phyloP scores from a whole-genome alignment of 768 basidiomycete genomes.

The Galerina marginata region DNA sequence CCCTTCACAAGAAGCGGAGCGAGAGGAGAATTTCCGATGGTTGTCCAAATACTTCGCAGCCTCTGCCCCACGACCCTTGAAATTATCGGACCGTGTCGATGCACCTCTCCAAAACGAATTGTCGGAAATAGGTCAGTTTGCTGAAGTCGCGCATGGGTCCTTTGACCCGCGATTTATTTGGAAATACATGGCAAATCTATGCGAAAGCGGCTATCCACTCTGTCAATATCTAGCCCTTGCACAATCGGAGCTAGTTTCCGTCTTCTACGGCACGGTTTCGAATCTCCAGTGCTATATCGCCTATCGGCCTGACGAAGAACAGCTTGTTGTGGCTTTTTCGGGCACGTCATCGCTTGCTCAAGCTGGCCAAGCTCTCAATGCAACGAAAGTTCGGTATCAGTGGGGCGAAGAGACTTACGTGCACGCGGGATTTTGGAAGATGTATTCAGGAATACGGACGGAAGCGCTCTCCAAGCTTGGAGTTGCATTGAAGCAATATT shows the following conservation, averaged over 20 bases:
- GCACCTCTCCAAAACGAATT: background rate
- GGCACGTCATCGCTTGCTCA: background rate
- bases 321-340: background rate
- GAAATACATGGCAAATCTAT: background rate
- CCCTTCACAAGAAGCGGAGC: background rate
- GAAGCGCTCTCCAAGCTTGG: background rate
- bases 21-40: constrained; percentile 3
- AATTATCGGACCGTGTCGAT: background rate
- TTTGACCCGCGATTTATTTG: background rate
- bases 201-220: background rate
- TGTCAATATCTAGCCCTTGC: background rate
- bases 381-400: background rate
- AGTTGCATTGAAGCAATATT: background rate
- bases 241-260: background rate
- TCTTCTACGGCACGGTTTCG: background rate
- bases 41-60: background rate
- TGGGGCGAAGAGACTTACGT: background rate
- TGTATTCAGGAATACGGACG: background rate
- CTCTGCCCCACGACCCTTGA: background rate
- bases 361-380: background rate
- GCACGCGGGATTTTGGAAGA: constrained; percentile 1
- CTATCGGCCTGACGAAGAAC: background rate
- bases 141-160: constrained; percentile 1
- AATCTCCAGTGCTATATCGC: constrained; percentile 1
- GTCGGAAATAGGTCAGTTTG: background rate